Conservation (phyloP, 768 basidiomycete genomes). For the Neoboletus subvelutipes region DNA sequence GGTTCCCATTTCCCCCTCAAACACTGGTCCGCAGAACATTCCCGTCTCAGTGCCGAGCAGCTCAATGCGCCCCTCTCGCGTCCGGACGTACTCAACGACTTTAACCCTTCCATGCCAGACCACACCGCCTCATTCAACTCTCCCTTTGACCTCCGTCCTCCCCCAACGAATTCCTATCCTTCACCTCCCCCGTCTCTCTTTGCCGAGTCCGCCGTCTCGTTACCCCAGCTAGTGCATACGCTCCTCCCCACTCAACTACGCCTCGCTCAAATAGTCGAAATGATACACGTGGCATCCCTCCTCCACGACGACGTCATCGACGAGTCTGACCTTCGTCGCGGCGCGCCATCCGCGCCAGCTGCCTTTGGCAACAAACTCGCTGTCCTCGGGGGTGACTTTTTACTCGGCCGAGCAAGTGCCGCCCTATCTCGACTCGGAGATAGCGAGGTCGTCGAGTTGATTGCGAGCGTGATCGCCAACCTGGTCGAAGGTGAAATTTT, state of each 20-base stretch:
- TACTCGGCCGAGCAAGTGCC: conserved; percentile 87
- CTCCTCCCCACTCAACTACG: conserved; percentile 84
- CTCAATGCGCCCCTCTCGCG: conserved; percentile 79
- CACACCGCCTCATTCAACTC: conserved; percentile 65
- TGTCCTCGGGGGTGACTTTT: conserved; percentile 93
- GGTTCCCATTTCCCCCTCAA: conserved; percentile 63
- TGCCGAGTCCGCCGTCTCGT: conserved; percentile 16
- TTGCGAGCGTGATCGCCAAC: conserved; percentile 90
- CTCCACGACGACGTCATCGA: conserved; percentile 92
- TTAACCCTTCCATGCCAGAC: conserved; percentile 86
- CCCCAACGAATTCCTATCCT: conserved; percentile 24
- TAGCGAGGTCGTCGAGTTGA: conserved; percentile 88
- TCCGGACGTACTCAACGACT: conserved; percentile 84
- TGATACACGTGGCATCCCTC: conserved; percentile 95
- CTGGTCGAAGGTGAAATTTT: conserved; percentile 96
- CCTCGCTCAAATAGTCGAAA: conserved; percentile 94
- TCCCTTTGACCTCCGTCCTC: conserved; percentile 51
- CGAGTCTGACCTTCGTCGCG: conserved; percentile 67
- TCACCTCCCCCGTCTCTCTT: conserved; percentile 26
- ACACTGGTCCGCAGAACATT: conserved; percentile 59
- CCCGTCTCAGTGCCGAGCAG: conserved; percentile 52
- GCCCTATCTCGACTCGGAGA: conserved; percentile 86
- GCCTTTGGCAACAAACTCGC: conserved; percentile 91
- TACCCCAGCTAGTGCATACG: conserved; percentile 36
- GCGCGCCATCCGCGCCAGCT: conserved; percentile 63